Evolutionary conservation across 257 asterid genomes (phyloP), one percentile per base, ranked within the genome.

Genomic region (Anisodus acutangulus): DNA sequence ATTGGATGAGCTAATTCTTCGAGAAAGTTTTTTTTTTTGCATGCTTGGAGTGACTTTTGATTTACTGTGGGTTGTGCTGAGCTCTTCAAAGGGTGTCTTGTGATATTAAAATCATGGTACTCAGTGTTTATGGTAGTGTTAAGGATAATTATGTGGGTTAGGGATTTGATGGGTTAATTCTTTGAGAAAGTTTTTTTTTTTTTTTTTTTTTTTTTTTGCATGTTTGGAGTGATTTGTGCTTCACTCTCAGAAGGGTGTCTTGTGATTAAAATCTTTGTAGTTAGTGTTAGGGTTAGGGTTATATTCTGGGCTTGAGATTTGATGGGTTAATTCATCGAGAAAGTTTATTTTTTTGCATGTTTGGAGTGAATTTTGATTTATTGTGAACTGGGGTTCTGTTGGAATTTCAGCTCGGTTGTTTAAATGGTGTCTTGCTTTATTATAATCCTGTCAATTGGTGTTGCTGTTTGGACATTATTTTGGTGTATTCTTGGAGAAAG

Each of bases 381-480:
- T 66, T 43, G 26, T 54, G 81, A 76, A 51, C 81, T 76, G 63
- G 47, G 26, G 51, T 76, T 26, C 19, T 26, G 63, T 58, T 57
- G 82, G 83, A 69, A 80, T 87, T 85, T 72, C 59, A 9, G 67
- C 82, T 67, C 76, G 86, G 59, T 76, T 78, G 26, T 76, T 26
- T 26, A 76, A 76, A 76, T 26, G 47, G 49, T 13, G 64, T 13
- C 64, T 53, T 54, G 49, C 54, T 78, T 31, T 26, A 13, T 53
- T 54, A 78, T 13, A 78, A 78, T 78, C 49, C 64, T 53, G 31
- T 26, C 41, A 53, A 53, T 78, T 13, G 13, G 26, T 78, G 13
- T 31, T 78, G n/a, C 47, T 78, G 26, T 31, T 53, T 15, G 82
- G 64, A 78, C 12, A 57, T 35, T 51, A 0, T 13, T 78, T 31